Percentiles rank a stretch among this genome's conserved stretches.
Conservation (phyloP, 768 basidiomycete species). For the Kwoniella mangroviensis region DNA sequence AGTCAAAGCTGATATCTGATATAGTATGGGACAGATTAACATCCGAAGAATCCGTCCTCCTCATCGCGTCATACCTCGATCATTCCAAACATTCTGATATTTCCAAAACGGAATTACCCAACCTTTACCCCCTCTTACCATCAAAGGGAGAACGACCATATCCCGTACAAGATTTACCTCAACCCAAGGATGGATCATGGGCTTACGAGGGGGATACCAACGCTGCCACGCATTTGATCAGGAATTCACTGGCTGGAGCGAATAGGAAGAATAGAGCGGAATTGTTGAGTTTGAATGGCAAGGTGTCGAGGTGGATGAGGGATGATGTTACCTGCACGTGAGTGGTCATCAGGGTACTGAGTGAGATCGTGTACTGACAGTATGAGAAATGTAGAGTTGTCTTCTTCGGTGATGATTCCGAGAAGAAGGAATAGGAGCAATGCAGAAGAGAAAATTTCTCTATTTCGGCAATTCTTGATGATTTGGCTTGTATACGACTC, state of each 20-base stretch:
- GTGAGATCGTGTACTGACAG: not conserved
- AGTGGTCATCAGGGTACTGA: conserved; percentile 22
- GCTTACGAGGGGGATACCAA: conserved; percentile 52
- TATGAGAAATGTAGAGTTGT: not conserved
- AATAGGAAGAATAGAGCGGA: conserved; percentile 43
- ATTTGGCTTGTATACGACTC: not conserved
- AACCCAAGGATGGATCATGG: conserved; percentile 36
- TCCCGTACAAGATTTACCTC: conserved; percentile 45
- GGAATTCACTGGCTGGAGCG: conserved; percentile 50
- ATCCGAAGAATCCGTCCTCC: conserved; percentile 54
- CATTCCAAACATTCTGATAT: conserved; percentile 47
- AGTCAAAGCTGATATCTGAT: not conserved
- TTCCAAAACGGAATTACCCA: conserved; percentile 40
- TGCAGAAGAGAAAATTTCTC: not conserved
- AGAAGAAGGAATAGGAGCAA: not conserved
- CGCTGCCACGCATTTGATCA: conserved; percentile 56
- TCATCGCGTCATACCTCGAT: conserved; percentile 49
- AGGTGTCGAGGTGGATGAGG: conserved; percentile 48
- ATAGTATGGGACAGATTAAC: conserved; percentile 57
- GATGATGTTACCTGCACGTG: conserved; percentile 57
- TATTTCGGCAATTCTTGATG: not conserved
- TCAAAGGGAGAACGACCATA: conserved; percentile 33
- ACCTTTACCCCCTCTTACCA: conserved; percentile 27
- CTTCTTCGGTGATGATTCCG: not conserved
- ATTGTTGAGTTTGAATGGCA: conserved; percentile 51